A percentile compares a stretch with the other conserved stretches of the same genome.
These are phyloP conservation scores for Coemansia sp. DNA, from an alignment of 192 early-diverging fungal genomes.

Conservation along the genomic window DNA sequence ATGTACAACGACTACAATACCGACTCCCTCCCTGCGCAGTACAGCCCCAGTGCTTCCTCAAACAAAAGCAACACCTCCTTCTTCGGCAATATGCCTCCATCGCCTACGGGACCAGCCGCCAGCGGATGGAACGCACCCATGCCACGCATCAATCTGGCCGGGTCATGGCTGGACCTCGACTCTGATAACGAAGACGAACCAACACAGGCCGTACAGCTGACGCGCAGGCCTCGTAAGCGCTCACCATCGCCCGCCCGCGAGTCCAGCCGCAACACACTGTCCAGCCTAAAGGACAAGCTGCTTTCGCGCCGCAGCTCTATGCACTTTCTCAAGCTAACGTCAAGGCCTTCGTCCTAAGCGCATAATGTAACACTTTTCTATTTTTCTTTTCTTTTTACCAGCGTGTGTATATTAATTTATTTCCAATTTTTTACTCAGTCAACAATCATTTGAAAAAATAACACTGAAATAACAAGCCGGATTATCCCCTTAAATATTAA, in stretches of 20 bases:
- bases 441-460: too few relatives aligned
- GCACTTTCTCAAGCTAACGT: not conserved
- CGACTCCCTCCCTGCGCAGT: not conserved
- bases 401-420: too few relatives aligned
- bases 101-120: not conserved
- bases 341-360: too few relatives aligned
- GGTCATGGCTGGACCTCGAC: conserved; percentile 42
- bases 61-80: not conserved
- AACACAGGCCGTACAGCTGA: not conserved
- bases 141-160: conserved; percentile 30
- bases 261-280: not conserved
- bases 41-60: not conserved
- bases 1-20: not conserved
- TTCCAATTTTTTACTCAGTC: too few relatives aligned
- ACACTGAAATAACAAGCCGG: too few relatives aligned
- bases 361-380: too few relatives aligned
- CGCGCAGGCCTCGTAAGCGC: not conserved
- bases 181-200: conserved; percentile 20
- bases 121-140: not conserved
- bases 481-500: too few relatives aligned
- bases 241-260: not conserved
- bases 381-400: too few relatives aligned
- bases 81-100: not conserved
- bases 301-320: conserved; percentile 4
- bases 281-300: not conserved